phyloP scores from a whole-genome alignment of 2,329 filamentous ascomycete species.

The Anthostomella pinea region DNA sequence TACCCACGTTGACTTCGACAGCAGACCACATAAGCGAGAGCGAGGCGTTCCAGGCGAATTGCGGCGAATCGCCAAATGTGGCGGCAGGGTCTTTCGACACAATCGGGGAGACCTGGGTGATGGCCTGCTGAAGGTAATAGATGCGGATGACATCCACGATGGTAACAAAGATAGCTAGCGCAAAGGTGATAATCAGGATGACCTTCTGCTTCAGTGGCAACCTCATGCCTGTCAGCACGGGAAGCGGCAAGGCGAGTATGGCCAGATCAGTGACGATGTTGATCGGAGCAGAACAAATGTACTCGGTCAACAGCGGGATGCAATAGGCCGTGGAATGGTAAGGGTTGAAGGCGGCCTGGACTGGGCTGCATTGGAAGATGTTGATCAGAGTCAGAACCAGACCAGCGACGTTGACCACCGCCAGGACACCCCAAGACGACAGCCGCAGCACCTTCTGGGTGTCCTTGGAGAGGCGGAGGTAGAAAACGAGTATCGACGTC shows the following conservation, averaged over 20 bases:
- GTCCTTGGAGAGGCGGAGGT: constrained; percentile 76
- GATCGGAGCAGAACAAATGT: constrained; percentile 76
- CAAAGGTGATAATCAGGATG: constrained; percentile 82
- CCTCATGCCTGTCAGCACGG: constrained; percentile 81
- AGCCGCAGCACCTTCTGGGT: constrained; percentile 72
- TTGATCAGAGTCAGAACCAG: constrained; percentile 80
- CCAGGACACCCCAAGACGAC: constrained; percentile 77
- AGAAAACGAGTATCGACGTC: constrained; percentile 89
- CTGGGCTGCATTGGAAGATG: constrained; percentile 79
- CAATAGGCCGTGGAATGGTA: constrained; percentile 39
- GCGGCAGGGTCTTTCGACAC: constrained; percentile 37
- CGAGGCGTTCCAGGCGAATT: constrained; percentile 73
- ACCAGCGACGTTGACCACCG: constrained; percentile 76
- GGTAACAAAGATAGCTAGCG: constrained; percentile 81
- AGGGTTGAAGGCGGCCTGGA: constrained; percentile 64
- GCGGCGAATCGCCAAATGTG: constrained; percentile 49
- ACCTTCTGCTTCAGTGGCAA: constrained; percentile 83
- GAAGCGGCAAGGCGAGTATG: constrained; percentile 83
- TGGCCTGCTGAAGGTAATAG: constrained; percentile 80
- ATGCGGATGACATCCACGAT: constrained; percentile 87
- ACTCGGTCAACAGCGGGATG: constrained; percentile 59
- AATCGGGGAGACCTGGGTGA: constrained; percentile 40
- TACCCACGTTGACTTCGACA: constrained; percentile 86
- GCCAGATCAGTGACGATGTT: constrained; percentile 91
- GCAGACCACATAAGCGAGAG: constrained; percentile 91